Conservation (phyloP, 345 rosid species). For the Bruguiera gymnorhiza region DNA sequence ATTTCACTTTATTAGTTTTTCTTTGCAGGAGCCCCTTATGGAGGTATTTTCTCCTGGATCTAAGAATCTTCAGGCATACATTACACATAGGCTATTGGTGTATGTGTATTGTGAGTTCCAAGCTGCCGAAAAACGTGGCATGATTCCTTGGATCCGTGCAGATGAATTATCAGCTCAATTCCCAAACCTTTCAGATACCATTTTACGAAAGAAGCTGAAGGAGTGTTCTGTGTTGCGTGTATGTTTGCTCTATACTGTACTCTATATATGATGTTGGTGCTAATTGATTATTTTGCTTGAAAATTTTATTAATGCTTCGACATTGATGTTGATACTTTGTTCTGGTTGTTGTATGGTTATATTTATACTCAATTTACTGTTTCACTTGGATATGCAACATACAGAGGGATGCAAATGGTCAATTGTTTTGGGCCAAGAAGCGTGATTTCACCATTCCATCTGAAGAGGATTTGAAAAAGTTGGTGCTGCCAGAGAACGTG, state of each 20-base stretch:
- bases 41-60: slow-evolving; percentile 88
- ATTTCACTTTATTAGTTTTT: slow-evolving; percentile 1
- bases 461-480: slow-evolving; percentile 74
- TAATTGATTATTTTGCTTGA: not conserved
- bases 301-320: not conserved
- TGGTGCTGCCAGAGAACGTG: slow-evolving; percentile 87
- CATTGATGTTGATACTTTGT: not conserved
- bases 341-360: slow-evolving; percentile 8
- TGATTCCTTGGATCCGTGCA: slow-evolving; percentile 55
- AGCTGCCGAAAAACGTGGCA: slow-evolving; percentile 51
- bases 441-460: slow-evolving; percentile 62
- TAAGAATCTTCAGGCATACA: slow-evolving; percentile 72
- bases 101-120: slow-evolving; percentile 78
- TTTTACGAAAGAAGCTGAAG: slow-evolving; percentile 67
- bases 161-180: slow-evolving; percentile 70
- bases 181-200: slow-evolving; percentile 62
- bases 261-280: not conserved
- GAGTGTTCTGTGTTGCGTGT: slow-evolving; percentile 70
- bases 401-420: slow-evolving; percentile 74
- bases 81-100: slow-evolving; percentile 68
- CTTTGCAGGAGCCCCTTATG: slow-evolving; percentile 84
- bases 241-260: slow-evolving; percentile 15
- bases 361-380: slow-evolving; percentile 17
- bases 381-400: slow-evolving; percentile 28
- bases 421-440: slow-evolving; percentile 63